Evolutionary conservation across 176 grass and related monocot species (phyloP), one percentile per base, ranked within the genome.

Genomic region (Rhynchospora pubera): DNA sequence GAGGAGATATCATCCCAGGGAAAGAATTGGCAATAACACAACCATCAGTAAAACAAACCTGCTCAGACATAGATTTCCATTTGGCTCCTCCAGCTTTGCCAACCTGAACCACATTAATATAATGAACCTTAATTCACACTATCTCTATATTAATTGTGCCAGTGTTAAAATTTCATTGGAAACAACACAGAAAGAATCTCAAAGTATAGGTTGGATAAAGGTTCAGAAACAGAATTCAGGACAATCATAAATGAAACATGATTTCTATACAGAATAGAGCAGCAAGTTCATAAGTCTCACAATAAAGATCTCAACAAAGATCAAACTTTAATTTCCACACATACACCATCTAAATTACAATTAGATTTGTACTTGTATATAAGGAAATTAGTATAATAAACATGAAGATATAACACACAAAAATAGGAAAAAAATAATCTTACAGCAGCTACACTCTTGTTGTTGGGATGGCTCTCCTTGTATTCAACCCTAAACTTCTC

Each of bases 31-130:
- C 50, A 46, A 6, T 8, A 4, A 69, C 24, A 11, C 5, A 73
- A 50, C 56, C 5, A 68, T 12, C 56, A 79, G 8, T 47, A 50
- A 7, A 65, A 60, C 87, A 22, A n/a, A 70, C 87, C 46, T 84
- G 28, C 0, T 85, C 87, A 16, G 87, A 89, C 87, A 89, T 67
- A 6, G 83, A 57, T 70, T 89, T 89, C 87, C 87, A 89, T 65
- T 78, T 89, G 19, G 50, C 79, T 22, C 87, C 87, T 69, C 77
- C 87, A 78, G 87, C 87, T 89, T 89, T 89, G 69, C 83, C 74
- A 11, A 89, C 87, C 87, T 89, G 59, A 59, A 61, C 24, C 5
- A 75, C 8, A 74, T 55, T 5, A 65, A 65, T 19, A 73, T 46
- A 62, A 66, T 13, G 7, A 63, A 26, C 61, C 7, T 63, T 63